Percentiles rank a stretch among this genome's conserved stretches.
Conservation (phyloP, 2,329 filamentous ascomycete species). For the Colletotrichum sp. region DNA sequence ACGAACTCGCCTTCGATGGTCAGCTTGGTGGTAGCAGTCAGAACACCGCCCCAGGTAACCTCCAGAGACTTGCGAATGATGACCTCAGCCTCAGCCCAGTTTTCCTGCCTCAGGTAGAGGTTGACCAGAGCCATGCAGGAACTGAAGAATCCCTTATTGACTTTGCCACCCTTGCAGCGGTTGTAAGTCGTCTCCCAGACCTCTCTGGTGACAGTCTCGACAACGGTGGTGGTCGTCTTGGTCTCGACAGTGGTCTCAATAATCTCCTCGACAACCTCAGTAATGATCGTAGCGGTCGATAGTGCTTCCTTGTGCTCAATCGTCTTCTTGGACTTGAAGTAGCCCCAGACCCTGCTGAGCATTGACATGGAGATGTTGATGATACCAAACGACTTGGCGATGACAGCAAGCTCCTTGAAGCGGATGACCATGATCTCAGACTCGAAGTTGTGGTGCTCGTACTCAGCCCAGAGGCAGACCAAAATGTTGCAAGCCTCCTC, state of each 20-base stretch:
- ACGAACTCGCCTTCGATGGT: slow-evolving; percentile 33
- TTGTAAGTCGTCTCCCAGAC: slow-evolving; percentile 38
- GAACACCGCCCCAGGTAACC: slow-evolving; percentile 40
- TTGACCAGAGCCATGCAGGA: slow-evolving; percentile 37
- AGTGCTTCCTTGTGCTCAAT: slow-evolving; percentile 34
- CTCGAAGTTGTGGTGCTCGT: slow-evolving; percentile 37
- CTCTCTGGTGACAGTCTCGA: slow-evolving; percentile 36
- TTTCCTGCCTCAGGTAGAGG: slow-evolving; percentile 31
- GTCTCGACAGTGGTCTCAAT: slow-evolving; percentile 34
- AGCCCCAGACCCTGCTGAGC: slow-evolving; percentile 40
- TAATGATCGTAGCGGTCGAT: slow-evolving; percentile 38
- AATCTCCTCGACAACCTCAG: slow-evolving; percentile 42
- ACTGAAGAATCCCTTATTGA: slow-evolving; percentile 37
- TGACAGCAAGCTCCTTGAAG: slow-evolving; percentile 36
- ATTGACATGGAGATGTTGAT: slow-evolving; percentile 35
- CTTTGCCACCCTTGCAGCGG: slow-evolving; percentile 36
- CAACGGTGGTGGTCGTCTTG: slow-evolving; percentile 37
- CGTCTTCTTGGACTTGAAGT: slow-evolving; percentile 38
- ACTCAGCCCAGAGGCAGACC: slow-evolving; percentile 44
- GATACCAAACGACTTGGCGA: slow-evolving; percentile 37
- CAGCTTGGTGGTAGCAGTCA: slow-evolving; percentile 31
- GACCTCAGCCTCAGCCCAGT: slow-evolving; percentile 39
- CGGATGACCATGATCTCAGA: slow-evolving; percentile 35
- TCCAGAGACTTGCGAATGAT: slow-evolving; percentile 38
- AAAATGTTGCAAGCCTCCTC: slow-evolving; percentile 43